Conservation (phyloP, 768 basidiomycete species). For the Lactarius vividus region DNA sequence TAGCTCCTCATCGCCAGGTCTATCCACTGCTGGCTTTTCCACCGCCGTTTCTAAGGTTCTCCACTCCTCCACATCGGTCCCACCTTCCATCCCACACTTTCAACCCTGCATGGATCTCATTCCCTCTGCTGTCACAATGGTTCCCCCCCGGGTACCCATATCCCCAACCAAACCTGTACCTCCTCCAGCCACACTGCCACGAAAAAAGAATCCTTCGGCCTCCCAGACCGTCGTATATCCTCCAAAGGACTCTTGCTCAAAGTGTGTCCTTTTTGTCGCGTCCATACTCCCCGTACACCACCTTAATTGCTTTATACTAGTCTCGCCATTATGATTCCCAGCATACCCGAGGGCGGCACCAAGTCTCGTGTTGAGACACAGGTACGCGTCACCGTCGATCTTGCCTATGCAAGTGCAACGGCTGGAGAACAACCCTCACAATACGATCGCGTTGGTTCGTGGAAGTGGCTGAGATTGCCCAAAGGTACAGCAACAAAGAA, state of each 20-base stretch:
- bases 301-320: conserved; percentile 37
- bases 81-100: neutral
- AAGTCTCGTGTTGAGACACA: conserved; percentile 96
- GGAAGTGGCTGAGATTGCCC: conserved; percentile 85
- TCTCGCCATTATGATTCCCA: conserved; percentile 78
- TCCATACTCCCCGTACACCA: conserved; percentile 1
- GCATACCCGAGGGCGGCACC: conserved; percentile 76
- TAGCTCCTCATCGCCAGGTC: conserved; percentile 12
- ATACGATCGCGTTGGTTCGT: conserved; percentile 82
- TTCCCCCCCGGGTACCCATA: conserved; percentile 36
- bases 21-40: conserved; percentile 8
- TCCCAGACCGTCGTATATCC: conserved; percentile 66
- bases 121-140: conserved; percentile 1
- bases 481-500: conserved; percentile 81
- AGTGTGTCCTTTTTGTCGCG: conserved; percentile 45
- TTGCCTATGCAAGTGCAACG: conserved; percentile 63
- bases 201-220: conserved; percentile 51
- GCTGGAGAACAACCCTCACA: conserved; percentile 53
- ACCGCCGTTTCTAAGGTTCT: conserved; percentile 1
- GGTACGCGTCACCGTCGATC: conserved; percentile 78
- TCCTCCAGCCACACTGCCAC: conserved; percentile 58
- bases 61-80: neutral
- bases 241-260: conserved; percentile 71
- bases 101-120: neutral
- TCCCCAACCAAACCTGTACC: conserved; percentile 62